These are phyloP conservation scores for Neurospora pannonica DNA, from an alignment of 495 filamentous ascomycete genomes.

Conservation along the genomic window DNA sequence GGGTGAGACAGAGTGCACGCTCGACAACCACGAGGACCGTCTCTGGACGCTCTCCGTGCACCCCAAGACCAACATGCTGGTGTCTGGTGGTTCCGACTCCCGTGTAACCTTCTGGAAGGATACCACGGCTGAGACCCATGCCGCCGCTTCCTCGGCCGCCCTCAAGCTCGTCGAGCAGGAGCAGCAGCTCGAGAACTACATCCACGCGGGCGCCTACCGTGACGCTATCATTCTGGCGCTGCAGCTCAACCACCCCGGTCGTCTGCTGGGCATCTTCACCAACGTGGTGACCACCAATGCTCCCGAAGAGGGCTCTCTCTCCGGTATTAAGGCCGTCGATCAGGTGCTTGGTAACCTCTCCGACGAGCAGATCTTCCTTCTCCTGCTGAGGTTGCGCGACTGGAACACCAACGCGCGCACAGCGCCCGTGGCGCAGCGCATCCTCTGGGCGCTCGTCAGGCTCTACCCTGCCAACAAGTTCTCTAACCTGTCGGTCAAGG, in stretches of 20 bases:
- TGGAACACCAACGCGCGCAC: slow-evolving; percentile 95
- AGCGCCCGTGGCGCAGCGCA: slow-evolving; percentile 73
- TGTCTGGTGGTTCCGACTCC: slow-evolving; percentile 83
- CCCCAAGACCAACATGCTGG: slow-evolving; percentile 56
- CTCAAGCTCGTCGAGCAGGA: slow-evolving; percentile 82
- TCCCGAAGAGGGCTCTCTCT: slow-evolving; percentile 53
- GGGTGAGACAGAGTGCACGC: slow-evolving; percentile 75
- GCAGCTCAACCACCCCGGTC: slow-evolving; percentile 82
- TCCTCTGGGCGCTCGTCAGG: slow-evolving; percentile 70
- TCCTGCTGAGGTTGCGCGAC: slow-evolving; percentile 74
- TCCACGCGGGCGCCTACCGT: slow-evolving; percentile 73
- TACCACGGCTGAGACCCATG: slow-evolving; percentile 72
- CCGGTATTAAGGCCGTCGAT: slow-evolving; percentile 71
- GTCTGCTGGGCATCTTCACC: slow-evolving; percentile 74
- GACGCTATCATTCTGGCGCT: slow-evolving; percentile 88
- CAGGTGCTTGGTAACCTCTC: slow-evolving; percentile 69
- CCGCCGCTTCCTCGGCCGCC: slow-evolving; percentile 55
- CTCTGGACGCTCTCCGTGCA: slow-evolving; percentile 81
- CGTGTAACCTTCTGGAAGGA: slow-evolving; percentile 93
- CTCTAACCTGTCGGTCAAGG: slow-evolving; percentile 45
- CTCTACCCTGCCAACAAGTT: slow-evolving; percentile 67
- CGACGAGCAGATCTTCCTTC: slow-evolving; percentile 69
- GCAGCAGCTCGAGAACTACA: slow-evolving; percentile 85
- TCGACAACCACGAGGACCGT: slow-evolving; percentile 93
- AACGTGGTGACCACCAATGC: slow-evolving; percentile 57